Conservation (phyloP, 345 rosid species). For the Eucalyptus guilfoylei region DNA sequence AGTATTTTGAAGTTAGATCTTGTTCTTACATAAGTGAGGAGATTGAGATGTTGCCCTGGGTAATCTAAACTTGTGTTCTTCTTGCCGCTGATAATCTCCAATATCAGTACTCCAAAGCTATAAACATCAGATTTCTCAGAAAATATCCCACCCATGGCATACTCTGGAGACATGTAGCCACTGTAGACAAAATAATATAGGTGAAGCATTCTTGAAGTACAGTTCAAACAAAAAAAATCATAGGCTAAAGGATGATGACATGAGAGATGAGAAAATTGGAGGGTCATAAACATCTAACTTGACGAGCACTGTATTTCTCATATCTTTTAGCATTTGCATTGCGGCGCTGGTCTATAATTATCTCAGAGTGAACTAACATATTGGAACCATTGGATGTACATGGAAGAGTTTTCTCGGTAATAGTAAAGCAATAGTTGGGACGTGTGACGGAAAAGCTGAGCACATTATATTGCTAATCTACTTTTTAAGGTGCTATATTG, state of each 20-base stretch:
- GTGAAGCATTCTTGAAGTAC: background rate
- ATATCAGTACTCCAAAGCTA: constrained; percentile 26
- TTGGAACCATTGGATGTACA: background rate
- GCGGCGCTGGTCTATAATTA: background rate
- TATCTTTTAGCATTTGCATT: background rate
- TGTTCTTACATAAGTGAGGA: background rate
- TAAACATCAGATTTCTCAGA: constrained; percentile 27
- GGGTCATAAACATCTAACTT: background rate
- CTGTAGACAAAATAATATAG: background rate
- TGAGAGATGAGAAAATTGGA: background rate
- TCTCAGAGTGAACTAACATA: background rate
- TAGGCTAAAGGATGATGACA: background rate
- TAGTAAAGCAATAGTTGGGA: background rate
- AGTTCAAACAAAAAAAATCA: background rate
- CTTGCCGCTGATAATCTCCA: constrained; percentile 21
- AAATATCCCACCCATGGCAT: constrained; percentile 18
- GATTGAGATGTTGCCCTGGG: background rate
- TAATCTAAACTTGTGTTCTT: constrained; percentile 1
- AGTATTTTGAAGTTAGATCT: background rate
- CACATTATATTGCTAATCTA: background rate
- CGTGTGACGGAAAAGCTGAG: background rate
- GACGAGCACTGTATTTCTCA: background rate
- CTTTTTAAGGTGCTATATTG: background rate
- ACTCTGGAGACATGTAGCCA: constrained; percentile 36
- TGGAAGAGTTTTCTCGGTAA: background rate